phyloP scores from a whole-genome alignment of 306 rosid species.

The Fragaria iinumae region DNA sequence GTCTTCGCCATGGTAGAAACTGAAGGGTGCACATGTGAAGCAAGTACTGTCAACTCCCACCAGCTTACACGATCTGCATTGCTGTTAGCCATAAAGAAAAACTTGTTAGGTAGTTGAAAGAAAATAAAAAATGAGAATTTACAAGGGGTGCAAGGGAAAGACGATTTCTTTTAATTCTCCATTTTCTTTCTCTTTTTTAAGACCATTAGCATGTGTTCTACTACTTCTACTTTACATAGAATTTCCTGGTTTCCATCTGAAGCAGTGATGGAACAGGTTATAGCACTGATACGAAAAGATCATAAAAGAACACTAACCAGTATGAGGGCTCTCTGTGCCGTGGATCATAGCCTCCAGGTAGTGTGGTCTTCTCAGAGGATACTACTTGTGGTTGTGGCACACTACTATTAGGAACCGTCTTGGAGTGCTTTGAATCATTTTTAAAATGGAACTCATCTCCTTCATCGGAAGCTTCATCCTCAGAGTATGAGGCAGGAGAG shows the following conservation, averaged over 20 bases:
- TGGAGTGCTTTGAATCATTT: slow-evolving; percentile 32
- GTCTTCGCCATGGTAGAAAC: slow-evolving; percentile 89
- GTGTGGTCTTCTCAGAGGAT: slow-evolving; percentile 39
- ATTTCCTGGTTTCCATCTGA: neutral
- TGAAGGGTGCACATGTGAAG: slow-evolving; percentile 91
- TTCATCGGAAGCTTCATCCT: slow-evolving; percentile 62
- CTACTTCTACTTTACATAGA: neutral
- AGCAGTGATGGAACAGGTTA: neutral
- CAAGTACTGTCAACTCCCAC: slow-evolving; percentile 89
- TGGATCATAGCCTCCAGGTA: slow-evolving; percentile 87
- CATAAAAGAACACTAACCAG: slow-evolving; percentile 50
- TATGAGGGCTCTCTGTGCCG: slow-evolving; percentile 80
- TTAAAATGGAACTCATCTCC: slow-evolving; percentile 54
- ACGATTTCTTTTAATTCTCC: neutral
- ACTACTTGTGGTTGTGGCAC: slow-evolving; percentile 31
- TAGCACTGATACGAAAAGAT: slow-evolving; percentile 3
- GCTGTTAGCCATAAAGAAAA: slow-evolving; percentile 39
- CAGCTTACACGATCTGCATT: slow-evolving; percentile 87
- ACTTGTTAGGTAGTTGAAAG: neutral
- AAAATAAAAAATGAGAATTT: too few relatives aligned
- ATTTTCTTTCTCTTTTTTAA: neutral
- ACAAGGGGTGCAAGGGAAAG: neutral
- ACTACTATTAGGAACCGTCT: slow-evolving; percentile 29
- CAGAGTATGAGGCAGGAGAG: slow-evolving; percentile 48
- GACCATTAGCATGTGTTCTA: neutral